phyloP scores from a whole-genome alignment of 371 early-diverging fungal genomes.

The Blakeslea trispora region DNA sequence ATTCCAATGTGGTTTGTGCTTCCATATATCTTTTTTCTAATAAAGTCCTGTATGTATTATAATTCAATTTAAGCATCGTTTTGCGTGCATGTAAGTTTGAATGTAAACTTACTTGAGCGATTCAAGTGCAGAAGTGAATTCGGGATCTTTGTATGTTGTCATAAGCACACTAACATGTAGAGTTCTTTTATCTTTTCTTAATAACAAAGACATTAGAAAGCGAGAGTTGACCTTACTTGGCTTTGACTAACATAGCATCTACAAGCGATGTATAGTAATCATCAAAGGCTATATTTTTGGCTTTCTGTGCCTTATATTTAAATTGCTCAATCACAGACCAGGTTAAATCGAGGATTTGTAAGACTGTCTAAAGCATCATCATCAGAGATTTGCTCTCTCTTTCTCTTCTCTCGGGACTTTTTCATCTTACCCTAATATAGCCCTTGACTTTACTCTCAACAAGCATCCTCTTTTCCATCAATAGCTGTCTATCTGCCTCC shows the following conservation, averaged over 20 bases:
- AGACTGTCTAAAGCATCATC: not conserved
- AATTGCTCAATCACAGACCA: slow-evolving; percentile 27
- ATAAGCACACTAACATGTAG: slow-evolving; percentile 18
- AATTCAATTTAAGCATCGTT: not conserved
- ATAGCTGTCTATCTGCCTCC: not conserved
- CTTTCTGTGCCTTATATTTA: slow-evolving; percentile 14
- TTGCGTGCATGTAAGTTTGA: not conserved
- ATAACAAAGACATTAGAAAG: no score
- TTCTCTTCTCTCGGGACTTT: not conserved
- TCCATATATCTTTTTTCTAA: slow-evolving; percentile 14
- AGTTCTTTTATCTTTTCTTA: slow-evolving; percentile 5
- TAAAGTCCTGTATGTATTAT: slow-evolving; percentile 13
- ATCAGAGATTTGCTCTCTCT: no score
- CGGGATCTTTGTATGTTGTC: slow-evolving; percentile 13
- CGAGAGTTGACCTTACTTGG: slow-evolving; percentile 14
- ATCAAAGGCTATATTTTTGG: slow-evolving; percentile 8
- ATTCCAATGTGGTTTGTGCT: slow-evolving; percentile 14
- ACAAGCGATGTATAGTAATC: slow-evolving; percentile 8
- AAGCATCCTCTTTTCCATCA: not conserved
- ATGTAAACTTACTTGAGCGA: slow-evolving; percentile 16
- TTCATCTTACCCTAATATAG: not conserved
- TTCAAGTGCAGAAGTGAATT: slow-evolving; percentile 11
- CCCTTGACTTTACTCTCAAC: not conserved
- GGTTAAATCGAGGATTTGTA: slow-evolving; percentile 13
- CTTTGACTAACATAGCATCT: slow-evolving; percentile 14